Evolutionary conservation across 23 red algal genomes (phyloP), one percentile per base, ranked within the genome.

Genomic region (Cyanidiococcus yangmingshanensis): DNA sequence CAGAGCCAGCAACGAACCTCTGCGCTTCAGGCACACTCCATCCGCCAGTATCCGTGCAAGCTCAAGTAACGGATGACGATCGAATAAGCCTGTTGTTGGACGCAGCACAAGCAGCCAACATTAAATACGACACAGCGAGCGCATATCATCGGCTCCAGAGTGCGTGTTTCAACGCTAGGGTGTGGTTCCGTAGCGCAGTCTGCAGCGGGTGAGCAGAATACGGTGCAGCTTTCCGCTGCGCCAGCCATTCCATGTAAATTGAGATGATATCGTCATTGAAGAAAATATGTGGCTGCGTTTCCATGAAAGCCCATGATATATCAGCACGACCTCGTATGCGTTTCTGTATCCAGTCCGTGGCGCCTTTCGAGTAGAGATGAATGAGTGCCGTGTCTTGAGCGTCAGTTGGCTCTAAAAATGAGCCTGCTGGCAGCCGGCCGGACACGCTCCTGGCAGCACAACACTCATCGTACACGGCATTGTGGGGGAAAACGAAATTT

Each of bases 301-400:
- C 27, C 63, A 71, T 71, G 63, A 32, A 25, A 25, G 63, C 21
- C n/a, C 32, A 35, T 12, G n/a, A 35, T 27, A 71, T 12, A 35
- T 71, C 63, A 30, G 63, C 63, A 29, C 63, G 63, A 71, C 63
- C 63, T 25, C 63, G 63, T 3, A 71, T 71, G 16, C 63, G 63
- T 71, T 71, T 71, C 7, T 35, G 63, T 25, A 71, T 71, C 63
- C 63, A 71, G 3, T 35, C 63, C 7, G 7, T 35, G 16, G 27
- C n/a, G 7, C 7, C 12, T 35, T 71, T 25, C 3, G 63, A 25
- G 63, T 71, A 29, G 32, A 71, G 32, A 30, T 71, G 63, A 25
- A 71, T 7, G n/a, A 71, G 63, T 35, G 63, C 63, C n/a, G 63
- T 71, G 63, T 71, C 27, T 29, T 71, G 16, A 29, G 63, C 63